Conservation (phyloP, 805 yeast species). For the Teunomyces aglyptinius region DNA sequence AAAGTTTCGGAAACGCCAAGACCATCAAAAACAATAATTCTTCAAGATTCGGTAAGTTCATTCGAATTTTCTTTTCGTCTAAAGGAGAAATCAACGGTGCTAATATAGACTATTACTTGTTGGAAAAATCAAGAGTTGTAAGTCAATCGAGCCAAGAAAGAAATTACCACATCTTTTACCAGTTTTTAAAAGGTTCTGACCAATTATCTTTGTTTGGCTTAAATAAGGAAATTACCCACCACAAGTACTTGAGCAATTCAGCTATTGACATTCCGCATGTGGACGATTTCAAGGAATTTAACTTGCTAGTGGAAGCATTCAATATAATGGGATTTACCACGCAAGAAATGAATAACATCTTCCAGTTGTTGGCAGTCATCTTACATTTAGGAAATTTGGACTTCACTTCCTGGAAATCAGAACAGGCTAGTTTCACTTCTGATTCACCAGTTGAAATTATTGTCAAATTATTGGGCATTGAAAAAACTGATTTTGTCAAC, state of each 20-base stretch:
- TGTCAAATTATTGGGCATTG: constrained; percentile 65
- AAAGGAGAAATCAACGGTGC: constrained; percentile 79
- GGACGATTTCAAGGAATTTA: constrained; percentile 71
- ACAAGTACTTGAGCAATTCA: constrained; percentile 58
- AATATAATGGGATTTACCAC: constrained; percentile 66
- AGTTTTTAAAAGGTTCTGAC: constrained; percentile 68
- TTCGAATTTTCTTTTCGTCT: constrained; percentile 72
- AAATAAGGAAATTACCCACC: constrained; percentile 34
- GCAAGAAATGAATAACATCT: constrained; percentile 55
- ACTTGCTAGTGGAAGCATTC: constrained; percentile 62
- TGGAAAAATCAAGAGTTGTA: constrained; percentile 92
- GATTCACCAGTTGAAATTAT: constrained; percentile 49
- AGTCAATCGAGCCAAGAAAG: constrained; percentile 74
- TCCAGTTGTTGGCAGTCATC: constrained; percentile 68
- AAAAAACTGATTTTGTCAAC: constrained; percentile 47
- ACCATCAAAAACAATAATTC: constrained; percentile 92
- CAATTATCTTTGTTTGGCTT: constrained; percentile 48
- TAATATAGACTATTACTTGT: constrained; percentile 87
- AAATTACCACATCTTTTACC: constrained; percentile 93
- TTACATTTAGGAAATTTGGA: constrained; percentile 84
- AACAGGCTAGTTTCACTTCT: constrained; percentile 70
- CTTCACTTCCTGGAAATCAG: constrained; percentile 62
- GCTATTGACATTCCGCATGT: constrained; percentile 64
- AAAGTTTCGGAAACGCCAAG: constrained; percentile 96
- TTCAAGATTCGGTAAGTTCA: constrained; percentile 95